Base-by-base conservation (phyloP, 2,329 filamentous ascomycete species). In the Alternaria postmessia region DNA sequence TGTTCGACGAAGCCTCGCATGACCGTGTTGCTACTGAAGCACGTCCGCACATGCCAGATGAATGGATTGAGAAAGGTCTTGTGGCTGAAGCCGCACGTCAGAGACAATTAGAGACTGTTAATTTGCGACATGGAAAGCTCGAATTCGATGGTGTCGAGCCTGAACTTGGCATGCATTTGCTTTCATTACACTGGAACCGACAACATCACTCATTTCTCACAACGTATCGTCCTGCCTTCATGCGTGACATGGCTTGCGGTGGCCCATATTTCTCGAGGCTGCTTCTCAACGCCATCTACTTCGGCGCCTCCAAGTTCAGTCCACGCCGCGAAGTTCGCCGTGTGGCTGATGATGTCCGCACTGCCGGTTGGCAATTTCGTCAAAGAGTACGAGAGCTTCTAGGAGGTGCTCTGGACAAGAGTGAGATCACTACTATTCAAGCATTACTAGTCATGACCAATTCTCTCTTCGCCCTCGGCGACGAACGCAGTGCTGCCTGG, bases 121-220 rank as follows among this genome's bases (percentile, higher is more conserved):
- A 86, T 61, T 77, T 81, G 41, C 73, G 77, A 5, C 72, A 79
- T 16, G 80, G 78, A 1, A 81, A 81, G 54, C 78, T 86, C 3
- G 84, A 87, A 65, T 86, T 88, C 67, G 85, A 87, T 64, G 85
- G 84, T 1, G 80, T 87, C 1, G 81, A 84, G 32, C 80, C 84
- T 0, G 81, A 85, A 12, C 66, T 86, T 7, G 85, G 80, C 3
- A 81, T 85, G 75, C 82, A 86, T 51, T 69, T 87, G 5, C 73
- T 87, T 0, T 78, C 78, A 3, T 68, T 87, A 0, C 82, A 86
- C 54, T 86, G 83, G 83, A 86, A 84, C 65, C 81, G 84, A 5
- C 84, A 86, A 60, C 83, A 85, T 59, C 80, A 84, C 53, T 79
- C 82, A 6, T 79, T 79, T 54, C 63, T 83, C 1, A 75, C 86